phyloP scores from a whole-genome alignment of 345 rosid species.

The Chamaenerion angustifolium region DNA sequence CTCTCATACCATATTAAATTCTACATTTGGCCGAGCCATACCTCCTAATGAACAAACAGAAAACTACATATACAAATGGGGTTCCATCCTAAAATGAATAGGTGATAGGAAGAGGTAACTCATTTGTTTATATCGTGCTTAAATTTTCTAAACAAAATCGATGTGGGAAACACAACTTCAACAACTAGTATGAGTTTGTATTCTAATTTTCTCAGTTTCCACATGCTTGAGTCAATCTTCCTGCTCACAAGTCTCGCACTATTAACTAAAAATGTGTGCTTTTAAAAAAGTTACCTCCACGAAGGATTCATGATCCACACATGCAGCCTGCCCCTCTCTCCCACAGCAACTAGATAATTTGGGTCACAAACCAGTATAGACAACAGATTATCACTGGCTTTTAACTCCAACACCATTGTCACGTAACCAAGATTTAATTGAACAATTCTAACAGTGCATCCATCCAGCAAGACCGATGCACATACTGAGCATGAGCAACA shows the following conservation, averaged over 20 bases:
- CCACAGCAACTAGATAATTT: conserved; percentile 45
- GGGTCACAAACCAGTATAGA: conserved; percentile 56
- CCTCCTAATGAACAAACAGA: too few relatives aligned
- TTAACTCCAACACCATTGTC: conserved; percentile 44
- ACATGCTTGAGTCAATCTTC: neutral
- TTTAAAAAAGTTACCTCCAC: conserved; percentile 47
- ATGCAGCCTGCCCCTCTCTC: conserved; percentile 55
- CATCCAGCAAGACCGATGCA: conserved; percentile 33
- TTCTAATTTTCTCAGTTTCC: neutral
- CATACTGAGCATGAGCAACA: conserved; percentile 70
- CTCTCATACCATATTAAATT: too few relatives aligned
- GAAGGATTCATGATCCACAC: conserved; percentile 66
- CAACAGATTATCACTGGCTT: conserved; percentile 35
- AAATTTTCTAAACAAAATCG: too few relatives aligned
- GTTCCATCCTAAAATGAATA: too few relatives aligned
- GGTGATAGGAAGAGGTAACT: too few relatives aligned
- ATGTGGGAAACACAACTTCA: too few relatives aligned
- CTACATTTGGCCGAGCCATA: too few relatives aligned
- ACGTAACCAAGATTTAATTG: conserved; percentile 56
- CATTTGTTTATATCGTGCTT: too few relatives aligned
- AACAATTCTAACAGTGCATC: conserved; percentile 49
- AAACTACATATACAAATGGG: too few relatives aligned
- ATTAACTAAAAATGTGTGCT: neutral
- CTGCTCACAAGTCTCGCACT: neutral
- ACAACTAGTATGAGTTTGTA: too few relatives aligned